Conservation (phyloP, 2,329 filamentous ascomycete species). For the Parastagonospora nodorum region DNA sequence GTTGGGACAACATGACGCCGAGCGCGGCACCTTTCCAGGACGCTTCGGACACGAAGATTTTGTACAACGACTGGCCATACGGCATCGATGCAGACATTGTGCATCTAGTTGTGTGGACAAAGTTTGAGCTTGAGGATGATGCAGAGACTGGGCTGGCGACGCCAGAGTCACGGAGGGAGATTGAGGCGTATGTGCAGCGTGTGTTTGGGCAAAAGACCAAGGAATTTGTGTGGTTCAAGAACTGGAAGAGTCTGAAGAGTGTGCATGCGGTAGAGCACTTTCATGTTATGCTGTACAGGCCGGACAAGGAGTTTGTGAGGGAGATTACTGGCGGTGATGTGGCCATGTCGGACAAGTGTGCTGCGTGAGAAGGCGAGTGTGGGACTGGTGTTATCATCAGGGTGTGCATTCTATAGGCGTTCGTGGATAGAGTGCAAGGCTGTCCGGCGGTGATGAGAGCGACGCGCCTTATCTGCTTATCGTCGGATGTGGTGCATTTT, state of each 20-base stretch:
- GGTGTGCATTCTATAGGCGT: not conserved
- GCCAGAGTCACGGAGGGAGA: conserved; percentile 63
- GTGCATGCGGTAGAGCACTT: conserved; percentile 90
- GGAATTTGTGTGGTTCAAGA: conserved; percentile 79
- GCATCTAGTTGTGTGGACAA: conserved; percentile 92
- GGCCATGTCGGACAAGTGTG: conserved; percentile 55
- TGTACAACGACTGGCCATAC: conserved; percentile 95
- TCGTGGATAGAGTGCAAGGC: too few species aligned
- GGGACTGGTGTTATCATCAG: not conserved
- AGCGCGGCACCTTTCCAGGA: conserved; percentile 51
- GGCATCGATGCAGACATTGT: conserved; percentile 77
- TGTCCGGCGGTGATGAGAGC: too few species aligned
- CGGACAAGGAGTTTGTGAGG: conserved; percentile 70
- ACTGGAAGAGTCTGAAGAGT: conserved; percentile 84
- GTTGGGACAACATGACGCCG: conserved; percentile 63
- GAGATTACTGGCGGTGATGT: conserved; percentile 76
- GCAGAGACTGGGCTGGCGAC: conserved; percentile 69
- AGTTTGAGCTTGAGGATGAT: conserved; percentile 79
- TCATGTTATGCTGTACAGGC: conserved; percentile 86
- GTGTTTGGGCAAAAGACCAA: conserved; percentile 66
- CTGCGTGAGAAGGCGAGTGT: not conserved
- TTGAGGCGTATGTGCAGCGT: conserved; percentile 71
- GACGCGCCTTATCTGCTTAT: too few species aligned
- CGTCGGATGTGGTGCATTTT: too few species aligned
- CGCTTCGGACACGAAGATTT: conserved; percentile 69